phyloP scores from a whole-genome alignment of 129 eudicot genomes.

The Apium graveolens region DNA sequence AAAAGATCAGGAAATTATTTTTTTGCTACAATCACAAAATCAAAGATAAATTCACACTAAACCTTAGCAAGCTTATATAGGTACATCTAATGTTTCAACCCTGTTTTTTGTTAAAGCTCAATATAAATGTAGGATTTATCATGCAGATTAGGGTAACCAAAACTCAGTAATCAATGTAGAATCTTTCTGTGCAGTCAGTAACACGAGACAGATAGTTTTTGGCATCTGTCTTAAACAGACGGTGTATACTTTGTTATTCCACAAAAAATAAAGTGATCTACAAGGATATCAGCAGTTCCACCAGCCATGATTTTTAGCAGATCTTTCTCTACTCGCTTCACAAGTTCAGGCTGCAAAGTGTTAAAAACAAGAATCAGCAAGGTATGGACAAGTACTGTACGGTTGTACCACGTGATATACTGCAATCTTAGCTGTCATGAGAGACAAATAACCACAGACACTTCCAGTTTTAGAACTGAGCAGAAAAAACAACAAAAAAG shows the following conservation, averaged over 20 bases:
- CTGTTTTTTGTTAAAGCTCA: not conserved
- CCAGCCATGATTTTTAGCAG: slow-evolving; percentile 70
- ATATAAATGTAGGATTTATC: not conserved
- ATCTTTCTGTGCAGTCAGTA: not conserved
- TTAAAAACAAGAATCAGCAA: slow-evolving; percentile 12
- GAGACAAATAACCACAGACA: not conserved
- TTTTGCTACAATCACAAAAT: not conserved
- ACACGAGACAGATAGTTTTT: not conserved
- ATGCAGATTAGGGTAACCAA: not conserved
- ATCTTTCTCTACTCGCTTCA: slow-evolving; percentile 71
- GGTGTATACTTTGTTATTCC: not conserved
- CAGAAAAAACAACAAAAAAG: not conserved
- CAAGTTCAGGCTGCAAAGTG: slow-evolving; percentile 80
- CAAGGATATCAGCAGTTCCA: slow-evolving; percentile 87
- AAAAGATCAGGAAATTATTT: not conserved
- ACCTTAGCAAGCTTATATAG: not conserved
- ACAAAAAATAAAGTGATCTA: not conserved
- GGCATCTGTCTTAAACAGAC: not conserved
- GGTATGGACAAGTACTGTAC: not conserved
- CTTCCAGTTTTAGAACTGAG: not conserved
- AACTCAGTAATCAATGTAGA: not conserved
- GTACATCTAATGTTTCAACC: not conserved
- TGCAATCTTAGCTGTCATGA: not conserved
- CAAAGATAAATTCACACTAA: not conserved
- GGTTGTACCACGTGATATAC: not conserved